Evolutionary conservation across 2,329 filamentous ascomycete genomes (phyloP).

Genomic region (Orbilia javanica): DNA sequence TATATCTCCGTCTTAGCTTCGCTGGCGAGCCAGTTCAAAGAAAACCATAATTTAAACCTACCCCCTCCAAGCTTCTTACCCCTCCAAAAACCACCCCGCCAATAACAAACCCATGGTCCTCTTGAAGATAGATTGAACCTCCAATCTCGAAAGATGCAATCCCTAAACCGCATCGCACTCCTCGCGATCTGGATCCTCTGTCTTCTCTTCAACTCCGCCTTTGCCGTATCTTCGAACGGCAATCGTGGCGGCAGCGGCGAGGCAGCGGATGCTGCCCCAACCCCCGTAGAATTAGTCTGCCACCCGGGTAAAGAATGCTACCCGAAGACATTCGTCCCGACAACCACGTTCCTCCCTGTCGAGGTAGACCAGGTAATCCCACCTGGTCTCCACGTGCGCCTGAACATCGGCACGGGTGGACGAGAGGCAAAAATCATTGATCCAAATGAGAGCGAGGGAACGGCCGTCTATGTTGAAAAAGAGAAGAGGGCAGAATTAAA

Average conservation of each 20-base stretch:
- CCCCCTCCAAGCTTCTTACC: neutral
- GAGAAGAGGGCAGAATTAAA: conserved; percentile 33
- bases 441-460: conserved; percentile 68
- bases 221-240: conserved; percentile 13
- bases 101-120: conserved; percentile 62
- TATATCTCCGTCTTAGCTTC: neutral
- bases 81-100: neutral
- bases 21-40: neutral
- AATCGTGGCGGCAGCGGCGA: neutral
- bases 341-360: conserved; percentile 74
- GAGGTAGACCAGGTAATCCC: conserved; percentile 76
- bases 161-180: conserved; percentile 40
- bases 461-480: conserved; percentile 45
- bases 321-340: conserved; percentile 74
- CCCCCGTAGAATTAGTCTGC: conserved; percentile 72
- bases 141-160: conserved; percentile 33
- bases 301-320: conserved; percentile 73
- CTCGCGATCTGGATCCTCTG: conserved; percentile 43
- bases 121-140: neutral
- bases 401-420: conserved; percentile 74
- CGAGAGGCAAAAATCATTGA: conserved; percentile 77
- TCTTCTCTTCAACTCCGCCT: conserved; percentile 48
- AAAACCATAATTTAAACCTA: conserved; percentile 9
- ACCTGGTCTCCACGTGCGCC: conserved; percentile 74
- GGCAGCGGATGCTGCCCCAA: neutral